Conservation (phyloP, 495 filamentous ascomycete genomes). For the Lichenothelia convexa region DNA sequence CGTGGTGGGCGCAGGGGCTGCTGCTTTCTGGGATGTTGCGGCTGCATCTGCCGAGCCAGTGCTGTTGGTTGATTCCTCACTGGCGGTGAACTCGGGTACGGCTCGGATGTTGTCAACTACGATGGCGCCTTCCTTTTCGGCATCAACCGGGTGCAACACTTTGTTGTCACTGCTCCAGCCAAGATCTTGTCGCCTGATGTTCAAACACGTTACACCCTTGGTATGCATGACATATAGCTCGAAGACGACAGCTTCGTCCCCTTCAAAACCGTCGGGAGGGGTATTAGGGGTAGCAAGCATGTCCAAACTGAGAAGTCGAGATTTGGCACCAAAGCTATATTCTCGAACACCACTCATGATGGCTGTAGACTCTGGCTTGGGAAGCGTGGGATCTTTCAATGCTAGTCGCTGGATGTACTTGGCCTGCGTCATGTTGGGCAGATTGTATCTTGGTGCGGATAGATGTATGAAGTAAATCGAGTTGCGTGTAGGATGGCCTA, state of each 20-base stretch:
- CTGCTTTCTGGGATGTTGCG: constrained; percentile 18
- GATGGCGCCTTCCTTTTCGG: constrained; percentile 43
- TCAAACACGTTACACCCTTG: constrained; percentile 74
- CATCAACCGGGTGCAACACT: constrained; percentile 57
- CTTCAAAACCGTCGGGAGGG: constrained; percentile 31
- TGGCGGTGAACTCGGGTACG: background rate
- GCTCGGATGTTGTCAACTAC: constrained; percentile 31
- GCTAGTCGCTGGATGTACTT: constrained; percentile 61
- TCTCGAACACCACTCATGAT: constrained; percentile 91
- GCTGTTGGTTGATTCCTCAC: constrained; percentile 34
- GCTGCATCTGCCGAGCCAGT: no score
- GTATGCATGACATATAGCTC: constrained; percentile 97
- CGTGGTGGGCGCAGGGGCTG: constrained; percentile 10
- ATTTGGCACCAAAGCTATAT: constrained; percentile 78
- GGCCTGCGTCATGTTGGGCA: constrained; percentile 65
- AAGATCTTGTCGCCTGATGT: constrained; percentile 68
- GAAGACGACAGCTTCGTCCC: constrained; percentile 49
- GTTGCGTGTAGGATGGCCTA: constrained; percentile 93
- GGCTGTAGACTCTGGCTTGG: constrained; percentile 77
- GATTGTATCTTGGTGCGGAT: constrained; percentile 76
- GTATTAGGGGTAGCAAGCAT: constrained; percentile 47
- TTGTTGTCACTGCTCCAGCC: constrained; percentile 81
- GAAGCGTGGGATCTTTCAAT: constrained; percentile 51
- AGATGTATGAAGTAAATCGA: constrained; percentile 93
- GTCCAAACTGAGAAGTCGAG: constrained; percentile 73